A percentile compares a stretch with the other conserved stretches of the same genome.
Conservation (phyloP, 306 rosid genomes). For the Pyrus bretschneideri region DNA sequence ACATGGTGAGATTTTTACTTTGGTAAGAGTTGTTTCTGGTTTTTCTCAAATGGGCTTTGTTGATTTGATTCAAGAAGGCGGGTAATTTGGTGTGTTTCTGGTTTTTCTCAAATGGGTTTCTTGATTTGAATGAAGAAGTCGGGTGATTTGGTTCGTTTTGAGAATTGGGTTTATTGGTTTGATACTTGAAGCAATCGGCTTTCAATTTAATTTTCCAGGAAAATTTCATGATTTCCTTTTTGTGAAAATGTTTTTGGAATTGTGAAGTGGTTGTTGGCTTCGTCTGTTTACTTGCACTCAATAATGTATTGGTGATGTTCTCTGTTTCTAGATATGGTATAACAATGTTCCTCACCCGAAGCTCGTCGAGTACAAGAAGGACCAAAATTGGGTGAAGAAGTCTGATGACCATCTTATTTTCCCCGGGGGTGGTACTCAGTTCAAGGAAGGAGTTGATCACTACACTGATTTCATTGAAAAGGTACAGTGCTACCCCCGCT, state of each 20-base stretch:
- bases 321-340: conserved; percentile 60
- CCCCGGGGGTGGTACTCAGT: conserved; percentile 98
- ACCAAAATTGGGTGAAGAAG: conserved; percentile 80
- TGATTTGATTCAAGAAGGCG: not conserved
- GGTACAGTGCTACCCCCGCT: conserved; percentile 23
- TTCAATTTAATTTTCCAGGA: not conserved
- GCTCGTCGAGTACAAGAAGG: conserved; percentile 95
- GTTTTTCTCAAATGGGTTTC: not conserved
- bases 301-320: not conserved
- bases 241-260: not conserved
- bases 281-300: not conserved
- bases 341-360: conserved; percentile 84
- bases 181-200: not conserved
- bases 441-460: conserved; percentile 77
- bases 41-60: not conserved
- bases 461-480: conserved; percentile 54
- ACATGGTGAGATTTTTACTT: conserved; percentile 92
- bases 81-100: conserved; percentile 12
- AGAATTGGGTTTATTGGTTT: not conserved
- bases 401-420: conserved; percentile 67
- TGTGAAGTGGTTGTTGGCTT: not conserved
- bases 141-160: conserved; percentile 13
- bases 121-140: not conserved
- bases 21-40: conserved; percentile 38
- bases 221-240: not conserved